Percentiles rank a stretch among this genome's conserved stretches.
Conservation (phyloP, 2,329 filamentous ascomycete species). For the Domatiomyces globalis region DNA sequence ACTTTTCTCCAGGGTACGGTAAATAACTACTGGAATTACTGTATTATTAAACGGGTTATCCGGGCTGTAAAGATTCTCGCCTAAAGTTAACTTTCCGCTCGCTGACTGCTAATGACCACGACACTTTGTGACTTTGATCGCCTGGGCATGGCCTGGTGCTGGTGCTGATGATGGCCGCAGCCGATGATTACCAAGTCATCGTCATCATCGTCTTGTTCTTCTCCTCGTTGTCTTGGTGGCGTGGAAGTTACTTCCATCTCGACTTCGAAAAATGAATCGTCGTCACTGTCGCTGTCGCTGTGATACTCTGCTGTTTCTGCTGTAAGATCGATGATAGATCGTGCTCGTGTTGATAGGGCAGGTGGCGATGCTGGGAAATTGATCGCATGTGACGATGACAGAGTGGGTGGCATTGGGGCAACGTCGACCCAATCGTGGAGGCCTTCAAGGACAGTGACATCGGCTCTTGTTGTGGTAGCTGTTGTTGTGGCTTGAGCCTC, state of each 20-base stretch:
- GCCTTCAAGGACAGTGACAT: neutral
- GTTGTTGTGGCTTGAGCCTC: neutral
- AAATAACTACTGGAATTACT: too few relatives aligned
- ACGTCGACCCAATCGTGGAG: neutral
- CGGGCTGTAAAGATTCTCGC: too few relatives aligned
- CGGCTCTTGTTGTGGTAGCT: neutral
- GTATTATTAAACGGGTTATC: too few relatives aligned
- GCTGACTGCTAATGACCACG: neutral
- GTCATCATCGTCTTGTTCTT: neutral
- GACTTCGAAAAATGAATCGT: neutral
- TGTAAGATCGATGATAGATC: neutral
- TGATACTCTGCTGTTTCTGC: neutral
- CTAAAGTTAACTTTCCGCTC: neutral
- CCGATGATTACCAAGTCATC: neutral
- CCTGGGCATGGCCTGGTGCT: too few relatives aligned
- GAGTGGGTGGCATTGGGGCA: neutral
- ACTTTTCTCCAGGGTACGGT: too few relatives aligned
- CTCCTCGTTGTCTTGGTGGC: neutral
- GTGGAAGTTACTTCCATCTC: neutral
- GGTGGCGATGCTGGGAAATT: neutral
- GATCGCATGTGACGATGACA: neutral
- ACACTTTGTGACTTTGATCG: neutral
- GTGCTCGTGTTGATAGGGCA: neutral
- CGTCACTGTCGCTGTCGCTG: neutral
- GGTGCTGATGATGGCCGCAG: neutral